Base-by-base conservation (phyloP, 208 protist genomes). In the Crithidia fasciculata region DNA sequence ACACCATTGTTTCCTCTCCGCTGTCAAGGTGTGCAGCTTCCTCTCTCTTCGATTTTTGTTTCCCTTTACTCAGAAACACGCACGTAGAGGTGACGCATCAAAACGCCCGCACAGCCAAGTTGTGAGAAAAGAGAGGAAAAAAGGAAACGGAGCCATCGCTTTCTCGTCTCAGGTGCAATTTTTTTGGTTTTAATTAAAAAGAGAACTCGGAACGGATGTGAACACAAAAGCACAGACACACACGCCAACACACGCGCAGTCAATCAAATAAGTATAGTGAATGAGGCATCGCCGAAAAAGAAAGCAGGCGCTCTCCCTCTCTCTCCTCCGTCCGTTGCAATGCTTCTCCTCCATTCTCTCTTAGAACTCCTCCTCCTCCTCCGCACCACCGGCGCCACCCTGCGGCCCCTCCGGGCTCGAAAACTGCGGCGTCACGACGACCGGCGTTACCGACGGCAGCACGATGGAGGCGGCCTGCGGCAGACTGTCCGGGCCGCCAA, bases 281-380 rank as follows among this genome's bases (percentile, higher is more conserved):
- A 28, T 1, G 28, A 28, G 28, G 28, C 28, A 28, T n/a, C n/a
- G n/a, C n/a, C n/a, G 28, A 28, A 1, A 28, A 2, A 28, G 28
- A 28, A 28, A 28, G 28, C 0, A 28, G 1, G 28, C 28, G 1
- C 28, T 28, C 28, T 28, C 28, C 28, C 28, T 28, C 28, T 28
- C 28, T 28, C 28, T 28, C 28, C 1, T 28, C 28, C 28, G 28
- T 28, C 28, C 28, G 50, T 67, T 18, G 8, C 49, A 40, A 19
- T 49, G 18, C 12, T 37, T 54, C 67, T 53, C 28, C 28, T 28
- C 28, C 28, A 28, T 28, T 28, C 28, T 28, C 28, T 19, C 56
- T 78, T 87, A 88, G 45, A 89, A 89, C 40, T 88, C 86, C 49
- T 90, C 86, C 61, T 89, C 72, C 50, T 92, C 92, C 54, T 88